phyloP scores from a whole-genome alignment of 805 yeast species.

The Monosporozyma servazzii region DNA sequence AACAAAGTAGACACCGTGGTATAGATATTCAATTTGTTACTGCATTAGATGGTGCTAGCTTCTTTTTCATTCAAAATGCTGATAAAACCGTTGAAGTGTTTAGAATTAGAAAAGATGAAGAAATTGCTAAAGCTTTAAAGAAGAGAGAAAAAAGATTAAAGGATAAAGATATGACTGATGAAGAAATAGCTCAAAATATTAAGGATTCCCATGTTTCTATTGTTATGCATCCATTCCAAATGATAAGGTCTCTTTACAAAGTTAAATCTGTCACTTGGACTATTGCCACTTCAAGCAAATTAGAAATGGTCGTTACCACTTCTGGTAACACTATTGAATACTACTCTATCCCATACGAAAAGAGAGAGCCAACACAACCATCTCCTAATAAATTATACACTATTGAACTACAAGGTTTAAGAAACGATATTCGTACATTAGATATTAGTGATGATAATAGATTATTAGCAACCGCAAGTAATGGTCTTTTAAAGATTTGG shows the following conservation, averaged over 20 bases:
- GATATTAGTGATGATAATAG: constrained; percentile 75
- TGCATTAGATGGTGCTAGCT: constrained; percentile 21
- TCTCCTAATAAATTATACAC: constrained; percentile 41
- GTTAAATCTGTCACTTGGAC: constrained; percentile 65
- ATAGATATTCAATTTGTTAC: constrained; percentile 43
- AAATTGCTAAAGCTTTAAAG: constrained; percentile 64
- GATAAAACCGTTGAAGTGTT: constrained; percentile 77
- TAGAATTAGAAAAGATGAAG: constrained; percentile 66
- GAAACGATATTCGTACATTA: constrained; percentile 78
- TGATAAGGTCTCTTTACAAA: constrained; percentile 55
- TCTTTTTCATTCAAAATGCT: constrained; percentile 64
- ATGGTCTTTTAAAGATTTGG: constrained; percentile 86
- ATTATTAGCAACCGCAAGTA: constrained; percentile 80
- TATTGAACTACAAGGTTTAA: constrained; percentile 75
- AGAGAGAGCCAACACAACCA: constrained; percentile 36
- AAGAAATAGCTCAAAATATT: constrained; percentile 46
- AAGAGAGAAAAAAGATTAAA: constrained; percentile 69
- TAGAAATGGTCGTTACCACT: constrained; percentile 58
- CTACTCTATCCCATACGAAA: constrained; percentile 51
- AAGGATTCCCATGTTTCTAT: constrained; percentile 43
- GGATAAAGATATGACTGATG: constrained; percentile 58
- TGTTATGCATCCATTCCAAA: constrained; percentile 59
- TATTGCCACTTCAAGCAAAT: constrained; percentile 34
- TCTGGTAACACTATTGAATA: constrained; percentile 69
- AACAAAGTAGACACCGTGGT: constrained; percentile 69